These are phyloP conservation scores for Cyathus striatus DNA, from an alignment of 768 basidiomycete species.

Conservation along the genomic window DNA sequence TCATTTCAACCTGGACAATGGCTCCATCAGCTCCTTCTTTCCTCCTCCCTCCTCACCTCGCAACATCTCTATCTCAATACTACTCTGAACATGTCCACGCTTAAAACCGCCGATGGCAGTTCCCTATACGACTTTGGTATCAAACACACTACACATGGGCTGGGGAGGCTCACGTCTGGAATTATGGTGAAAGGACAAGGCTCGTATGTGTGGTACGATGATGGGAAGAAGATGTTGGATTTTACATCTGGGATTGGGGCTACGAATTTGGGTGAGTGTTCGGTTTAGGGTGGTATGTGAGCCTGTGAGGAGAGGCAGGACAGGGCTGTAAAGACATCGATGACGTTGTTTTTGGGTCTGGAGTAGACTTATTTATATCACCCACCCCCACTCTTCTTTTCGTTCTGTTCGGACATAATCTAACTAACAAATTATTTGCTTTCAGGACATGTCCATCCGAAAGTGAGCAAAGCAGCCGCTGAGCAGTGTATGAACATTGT, in stretches of 20 bases:
- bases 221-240: conserved; percentile 74
- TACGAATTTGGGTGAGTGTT: conserved; percentile 63
- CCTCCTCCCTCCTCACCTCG: too few relatives aligned
- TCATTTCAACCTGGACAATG: too few relatives aligned
- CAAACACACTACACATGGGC: conserved; percentile 40
- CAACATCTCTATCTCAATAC: too few relatives aligned
- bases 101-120: too few relatives aligned
- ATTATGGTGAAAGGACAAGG: too few relatives aligned
- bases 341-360: too few relatives aligned
- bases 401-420: too few relatives aligned
- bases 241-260: conserved; percentile 90
- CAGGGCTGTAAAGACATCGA: too few relatives aligned
- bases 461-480: conserved; percentile 83
- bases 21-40: too few relatives aligned
- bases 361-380: too few relatives aligned
- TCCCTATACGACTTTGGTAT: conserved; percentile 34
- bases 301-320: neutral
- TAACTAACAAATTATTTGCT: conserved; percentile 30
- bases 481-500: conserved; percentile 80
- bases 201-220: conserved; percentile 68
- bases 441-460: conserved; percentile 91
- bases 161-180: conserved; percentile 43
- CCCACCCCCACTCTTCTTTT: too few relatives aligned
- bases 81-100: too few relatives aligned
- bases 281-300: neutral